Evolutionary conservation across 768 basidiomycete genomes (phyloP), one percentile per base, ranked within the genome.

Genomic region (Suillus hirtellus): DNA sequence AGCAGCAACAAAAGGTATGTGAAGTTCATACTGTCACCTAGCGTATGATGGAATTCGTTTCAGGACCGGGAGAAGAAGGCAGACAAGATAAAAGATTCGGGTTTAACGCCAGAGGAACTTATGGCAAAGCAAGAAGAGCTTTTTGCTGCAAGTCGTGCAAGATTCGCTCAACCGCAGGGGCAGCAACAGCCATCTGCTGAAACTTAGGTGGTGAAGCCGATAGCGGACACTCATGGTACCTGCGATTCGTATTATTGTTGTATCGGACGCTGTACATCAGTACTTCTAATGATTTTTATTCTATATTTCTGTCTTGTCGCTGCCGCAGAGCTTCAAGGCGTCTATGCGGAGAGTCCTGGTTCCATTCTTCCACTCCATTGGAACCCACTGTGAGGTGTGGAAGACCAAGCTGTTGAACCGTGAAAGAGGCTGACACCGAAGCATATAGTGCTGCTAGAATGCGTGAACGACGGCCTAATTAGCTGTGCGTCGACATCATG

Each of bases 21-120:
- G 34, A 31, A 5, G 24, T 42, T 58, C 40, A 19, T 42, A 12
- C 24, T 42, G 3, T 31, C 10, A 27, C 54, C 19, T 31, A 12
- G n/a, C 60, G 17, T 49, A 40, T 53, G 61, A 43, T 38, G 15
- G 17, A 58, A 60, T 62, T 27, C 31, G 42, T 60, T 12, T 60
- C 71, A 95, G 88, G 94, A 96, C 70, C 87, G 91, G 65, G 93
- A 94, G 78, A 93, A 92, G 84, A 96, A 96, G 76, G 89, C 90
- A 34, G 92, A 93, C 42, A 94, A 95, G 76, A 85, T 91, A 68
- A 90, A 93, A 67, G 86, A 89, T 68, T 93, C 91, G 49, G 96
- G 95, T 44, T 78, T 97, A 78, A 91, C 94, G 9, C 89, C 94
- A 70, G 96, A 95, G 73, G 94, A 99, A 71, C 84, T 98, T 35